Evolutionary conservation across 2,329 filamentous ascomycete species (phyloP), one percentile per base, ranked within the genome.

Genomic region (Beauveria rudraprayagi): DNA sequence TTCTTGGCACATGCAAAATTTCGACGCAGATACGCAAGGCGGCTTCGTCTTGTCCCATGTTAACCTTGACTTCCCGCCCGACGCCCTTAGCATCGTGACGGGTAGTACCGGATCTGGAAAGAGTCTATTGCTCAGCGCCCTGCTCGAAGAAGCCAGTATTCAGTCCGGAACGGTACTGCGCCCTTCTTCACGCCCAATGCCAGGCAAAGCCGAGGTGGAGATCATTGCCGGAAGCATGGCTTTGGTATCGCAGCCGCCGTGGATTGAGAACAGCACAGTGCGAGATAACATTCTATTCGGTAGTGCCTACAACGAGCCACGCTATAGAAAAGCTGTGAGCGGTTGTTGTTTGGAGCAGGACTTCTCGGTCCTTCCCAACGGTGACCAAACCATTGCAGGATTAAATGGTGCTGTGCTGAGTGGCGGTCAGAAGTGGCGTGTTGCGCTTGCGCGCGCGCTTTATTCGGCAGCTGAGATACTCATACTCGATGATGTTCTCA

Each of bases 81-180:
- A 81, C 40, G 82, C 87, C 65, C 72, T 91, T 6, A 88, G 82
- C 41, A 80, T 90, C 11, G 82, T 91, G 24, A 87, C 85, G 9
- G 88, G 88, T 1, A 84, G 84, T 67, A 90, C 87, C 0, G 88
- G 88, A 0, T 83, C 83, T 16, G 88, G 88, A 5, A 91, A 91
- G 72, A 88, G 83, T 67, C 72, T 91, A 40, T 76, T 91, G 65
- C 76, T 91, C 7, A 79, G 86, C 0, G 80, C 87, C 0, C 83
- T 91, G 34, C 78, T 91, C 5, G 87, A 87, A 1, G 88, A 91
- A 70, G 83, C 83, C 3, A 86, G 89, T 62, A 67, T 89, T 3
- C 70, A 89, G 0, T 70, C 73, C 0, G 88, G 88, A 1, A 76
- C 72, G 3, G 74, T 90, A 47, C 78, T 79, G 44, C 73, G 78